Conservation (phyloP, 1,284 basidiomycete species). For the Moesziomyces aphidis region DNA sequence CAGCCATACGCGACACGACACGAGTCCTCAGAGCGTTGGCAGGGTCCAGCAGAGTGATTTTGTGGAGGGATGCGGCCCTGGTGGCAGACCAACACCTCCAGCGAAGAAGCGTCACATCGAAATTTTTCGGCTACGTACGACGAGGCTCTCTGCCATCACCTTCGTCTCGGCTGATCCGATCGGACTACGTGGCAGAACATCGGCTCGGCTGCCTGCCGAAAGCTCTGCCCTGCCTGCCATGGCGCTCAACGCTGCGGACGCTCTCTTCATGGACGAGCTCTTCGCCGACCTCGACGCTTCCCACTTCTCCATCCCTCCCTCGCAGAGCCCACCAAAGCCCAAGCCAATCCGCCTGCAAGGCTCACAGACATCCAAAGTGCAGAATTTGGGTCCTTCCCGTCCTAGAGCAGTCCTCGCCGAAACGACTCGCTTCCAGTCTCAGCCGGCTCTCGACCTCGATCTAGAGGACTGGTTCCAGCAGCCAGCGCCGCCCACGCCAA, state of each 20-base stretch:
- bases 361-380: constrained; percentile 4
- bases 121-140: neutral
- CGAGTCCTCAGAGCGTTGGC: constrained; percentile 4
- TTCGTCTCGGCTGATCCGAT: neutral
- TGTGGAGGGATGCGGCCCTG: constrained; percentile 3
- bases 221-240: constrained; percentile 4
- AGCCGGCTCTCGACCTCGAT: constrained; percentile 13
- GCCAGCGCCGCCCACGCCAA: constrained; percentile 1
- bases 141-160: neutral
- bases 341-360: neutral
- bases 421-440: constrained; percentile 20
- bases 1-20: constrained; percentile 37
- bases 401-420: constrained; percentile 20
- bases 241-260: constrained; percentile 36
- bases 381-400: neutral
- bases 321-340: constrained; percentile 40
- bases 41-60: constrained; percentile 16
- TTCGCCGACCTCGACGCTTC: constrained; percentile 48
- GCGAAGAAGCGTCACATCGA: neutral
- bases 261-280: constrained; percentile 48
- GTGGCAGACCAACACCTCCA: constrained; percentile 32
- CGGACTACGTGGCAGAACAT: neutral
- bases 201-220: neutral
- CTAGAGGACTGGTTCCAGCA: constrained; percentile 21
- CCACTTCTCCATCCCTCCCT: constrained; percentile 39